Evolutionary conservation across 345 rosid species (phyloP), one percentile per base, ranked within the genome.

Genomic region (Euphorbia peplus): DNA sequence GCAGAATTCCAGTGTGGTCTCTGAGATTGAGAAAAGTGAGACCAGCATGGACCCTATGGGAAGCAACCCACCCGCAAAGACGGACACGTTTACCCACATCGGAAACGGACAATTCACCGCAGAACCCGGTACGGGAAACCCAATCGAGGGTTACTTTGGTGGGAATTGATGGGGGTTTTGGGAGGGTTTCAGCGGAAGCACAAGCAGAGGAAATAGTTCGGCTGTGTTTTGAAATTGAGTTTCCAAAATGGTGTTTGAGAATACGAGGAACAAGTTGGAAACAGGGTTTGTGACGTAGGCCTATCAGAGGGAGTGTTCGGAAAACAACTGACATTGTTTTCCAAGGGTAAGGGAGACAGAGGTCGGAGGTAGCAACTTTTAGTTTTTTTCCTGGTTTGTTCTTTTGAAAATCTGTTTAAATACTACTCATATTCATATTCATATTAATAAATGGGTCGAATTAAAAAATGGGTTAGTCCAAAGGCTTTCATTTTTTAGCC

Each of bases 11-110:
- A 46, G 96, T 81, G 73, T 95, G 96, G 85, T 95, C 99, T 81
- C 99, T 83, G 70, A 95, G 93, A 67, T 88, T 95, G 77, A 95
- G 79, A 79, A 95, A 91, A 66, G 97, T 87, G 69, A 95, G 96
- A 14, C 92, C 92, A 15, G 95, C 97, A 42, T 95, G 99, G 69
- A 88, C 87, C 56, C 99, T 75, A 66, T 88, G 97, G 50, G 88
- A 84, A 2, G 99, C 99, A 47, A 95, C 99, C 99, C 97, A 95
- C 3, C 97, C 99, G 39, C 97, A 91, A 63, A 95, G 95, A 61
- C 84, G 84, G 73, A 95, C 96, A 64, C 90, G 83, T 72, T 78
- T 80, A 19, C 97, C 97, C 47, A 90, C 89, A 72, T 91, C 93
- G 0, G 76, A 76, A 4, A 70, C 58, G 30, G 90, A 82, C 77